Evolutionary conservation across 1,139 yeast genomes (phyloP).

Genomic region (Yamadazyma atmosphaerica): DNA sequence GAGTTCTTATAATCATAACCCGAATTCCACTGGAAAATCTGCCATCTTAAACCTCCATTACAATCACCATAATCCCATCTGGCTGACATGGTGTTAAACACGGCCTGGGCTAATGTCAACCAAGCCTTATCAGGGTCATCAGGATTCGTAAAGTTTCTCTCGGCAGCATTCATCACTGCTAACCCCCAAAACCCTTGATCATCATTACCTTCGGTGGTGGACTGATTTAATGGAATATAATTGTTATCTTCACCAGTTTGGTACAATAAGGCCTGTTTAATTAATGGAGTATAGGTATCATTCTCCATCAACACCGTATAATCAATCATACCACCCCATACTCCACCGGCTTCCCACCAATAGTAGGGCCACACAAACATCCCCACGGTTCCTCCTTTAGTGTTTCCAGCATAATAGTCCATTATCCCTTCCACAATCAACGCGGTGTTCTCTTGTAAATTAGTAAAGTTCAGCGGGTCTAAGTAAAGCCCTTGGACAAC

Average conservation of each 20-base stretch:
- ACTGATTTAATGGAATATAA: conserved; percentile 74
- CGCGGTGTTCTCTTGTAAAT: conserved; percentile 51
- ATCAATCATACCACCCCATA: conserved; percentile 76
- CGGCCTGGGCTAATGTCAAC: conserved; percentile 76
- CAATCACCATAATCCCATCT: conserved; percentile 82
- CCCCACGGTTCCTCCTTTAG: conserved; percentile 74
- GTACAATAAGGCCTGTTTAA: conserved; percentile 58
- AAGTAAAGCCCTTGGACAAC: conserved; percentile 16
- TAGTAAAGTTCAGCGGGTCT: conserved; percentile 40
- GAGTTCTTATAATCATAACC: conserved; percentile 93
- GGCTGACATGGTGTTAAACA: conserved; percentile 83
- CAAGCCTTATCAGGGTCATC: conserved; percentile 45
- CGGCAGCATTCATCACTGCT: conserved; percentile 82
- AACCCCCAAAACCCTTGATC: conserved; percentile 94
- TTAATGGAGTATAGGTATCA: conserved; percentile 53
- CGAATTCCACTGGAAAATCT: conserved; percentile 89
- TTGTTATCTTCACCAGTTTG: conserved; percentile 69
- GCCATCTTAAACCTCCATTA: conserved; percentile 94
- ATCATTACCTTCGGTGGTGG: conserved; percentile 84
- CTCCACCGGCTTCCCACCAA: conserved; percentile 97
- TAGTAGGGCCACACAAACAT: conserved; percentile 75
- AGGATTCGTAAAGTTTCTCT: conserved; percentile 72
- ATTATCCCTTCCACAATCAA: conserved; percentile 62
- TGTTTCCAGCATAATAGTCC: conserved; percentile 67
- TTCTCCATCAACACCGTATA: conserved; percentile 64